Base-by-base conservation (phyloP, 306 rosid species). In the Vicia faba region DNA sequence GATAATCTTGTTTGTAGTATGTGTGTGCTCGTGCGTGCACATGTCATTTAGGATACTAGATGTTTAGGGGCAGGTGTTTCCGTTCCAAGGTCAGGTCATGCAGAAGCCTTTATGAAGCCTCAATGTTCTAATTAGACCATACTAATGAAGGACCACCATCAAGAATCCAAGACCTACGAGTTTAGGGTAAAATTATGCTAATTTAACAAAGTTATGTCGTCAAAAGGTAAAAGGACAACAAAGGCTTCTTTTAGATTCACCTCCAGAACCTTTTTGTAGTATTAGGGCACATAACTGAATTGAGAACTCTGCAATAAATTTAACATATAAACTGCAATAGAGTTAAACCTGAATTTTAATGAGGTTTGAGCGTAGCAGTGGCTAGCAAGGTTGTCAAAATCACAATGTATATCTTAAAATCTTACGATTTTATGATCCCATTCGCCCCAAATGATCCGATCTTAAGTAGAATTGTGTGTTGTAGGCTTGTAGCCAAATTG, bases 1-100 rank as follows among this genome's bases (percentile, higher is more conserved):
- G 20, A 61, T 61, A 7, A 45, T 45, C 48, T 11, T 44, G 65
- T 76, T 68, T 50, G 65, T 54, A 33, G 45, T 33, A n/a, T 5
- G 31, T 10, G 61, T 23, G 36, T 28, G 5, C 19, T 2, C 11
- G 11, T 39, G 4, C 14, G 1, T 19, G 67, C 11, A 19, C 50
- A 36, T 13, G 31, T 60, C 36, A 35, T 39, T 69, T 54, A n/a
- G 54, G 53, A 31, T 44, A 20, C 36, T 54, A 72, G 61, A 53
- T 5, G 26, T 41, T 51, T 9, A 26, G 14, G 63, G n/a, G 60
- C 33, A 25, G 26, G 38, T 53, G 33, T 9, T n/a, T 20, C 48
- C 43, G 19, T 64, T 53, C 58, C 39, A 28, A 20, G 23, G 23
- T 20, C 23, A 20, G 23, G 23, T 2, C 23, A 55, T 45, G 11